Evolutionary conservation across 129 eudicot genomes (phyloP).

Genomic region (Arctium minus): DNA sequence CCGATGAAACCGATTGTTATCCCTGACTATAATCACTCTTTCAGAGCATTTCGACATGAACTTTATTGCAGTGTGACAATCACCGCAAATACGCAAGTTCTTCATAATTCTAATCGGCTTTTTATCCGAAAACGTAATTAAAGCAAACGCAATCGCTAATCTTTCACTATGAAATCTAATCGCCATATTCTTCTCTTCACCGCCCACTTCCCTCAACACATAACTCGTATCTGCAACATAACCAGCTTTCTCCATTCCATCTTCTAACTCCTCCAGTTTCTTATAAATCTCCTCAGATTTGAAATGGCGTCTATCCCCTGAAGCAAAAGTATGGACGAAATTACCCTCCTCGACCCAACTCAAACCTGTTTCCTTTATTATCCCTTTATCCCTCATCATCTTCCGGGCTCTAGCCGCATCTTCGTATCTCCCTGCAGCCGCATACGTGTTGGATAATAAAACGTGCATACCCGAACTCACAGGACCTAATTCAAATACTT

Average conservation of each 20-base stretch:
- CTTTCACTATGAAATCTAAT: conserved; percentile 71
- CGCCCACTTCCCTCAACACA: conserved; percentile 70
- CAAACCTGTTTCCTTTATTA: conserved; percentile 90
- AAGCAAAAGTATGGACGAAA: conserved; percentile 63
- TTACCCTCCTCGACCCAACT: conserved; percentile 98
- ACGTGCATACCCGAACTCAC: conserved; percentile 70
- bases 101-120: conserved; percentile 70
- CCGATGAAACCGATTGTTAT: conserved; percentile 62
- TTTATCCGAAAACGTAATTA: conserved; percentile 52
- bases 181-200: conserved; percentile 48
- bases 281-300: conserved; percentile 49
- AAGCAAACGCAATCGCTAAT: conserved; percentile 62
- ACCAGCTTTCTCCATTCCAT: conserved; percentile 69
- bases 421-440: conserved; percentile 77
- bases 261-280: conserved; percentile 63
- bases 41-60: conserved; percentile 55
- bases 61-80: conserved; percentile 75
- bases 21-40: conserved; percentile 67
- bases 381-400: conserved; percentile 72
- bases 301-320: conserved; percentile 67
- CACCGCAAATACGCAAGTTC: conserved; percentile 73
- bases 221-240: conserved; percentile 84
- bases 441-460: conserved; percentile 65
- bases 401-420: conserved; percentile 83
- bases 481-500: conserved; percentile 63